Evolutionary conservation across 2,329 filamentous ascomycete genomes (phyloP), one percentile per base, ranked within the genome.

Genomic region (Cryphonectria parasitica): DNA sequence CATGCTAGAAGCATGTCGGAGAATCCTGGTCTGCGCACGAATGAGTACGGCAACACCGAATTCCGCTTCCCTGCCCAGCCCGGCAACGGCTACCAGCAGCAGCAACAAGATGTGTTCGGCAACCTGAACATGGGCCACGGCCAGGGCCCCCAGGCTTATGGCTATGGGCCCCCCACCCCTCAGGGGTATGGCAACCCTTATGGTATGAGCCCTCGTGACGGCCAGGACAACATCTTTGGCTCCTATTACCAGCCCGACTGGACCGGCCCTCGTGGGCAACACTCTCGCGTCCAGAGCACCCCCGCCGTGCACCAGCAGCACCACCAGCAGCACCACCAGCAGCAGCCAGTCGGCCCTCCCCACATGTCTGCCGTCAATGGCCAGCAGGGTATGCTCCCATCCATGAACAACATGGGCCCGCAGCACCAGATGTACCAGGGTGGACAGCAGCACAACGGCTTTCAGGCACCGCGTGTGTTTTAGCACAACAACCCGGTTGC

Each of bases 1-100:
- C 71, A 72, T 63, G 69, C 69, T 69, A 72, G 71, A 64, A 72
- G 71, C 71, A 68, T 72, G 69, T 72, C 71, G 13, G 71, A 72
- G 66, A 71, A 68, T 45, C 66, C 71, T 67, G 66, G 62, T 22
- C 45, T 71, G 49, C 66, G 70, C 25, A 68, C n/a, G 43, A 60
- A 66, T n/a, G 69, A 66, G 17, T 60, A 71, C 31, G 43, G 41
- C n/a, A 52, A 62, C 43, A 17, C 61, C 22, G 70, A 69, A 22
- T 71, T 69, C 66, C 69, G 71, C 45, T 66, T 64, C 17, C 64
- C 67, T 41, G 56, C 39, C 15, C 56, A 69, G 43, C 62, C 67
- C n/a, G 31, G 49, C 45, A 68, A 68, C 56, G 58, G 41, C 17
- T 72, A 67, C 34, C 66, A 63, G 31, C 66, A 61, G 41, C 66